Conservation (phyloP, 345 rosid species). For the Brassica napus region DNA sequence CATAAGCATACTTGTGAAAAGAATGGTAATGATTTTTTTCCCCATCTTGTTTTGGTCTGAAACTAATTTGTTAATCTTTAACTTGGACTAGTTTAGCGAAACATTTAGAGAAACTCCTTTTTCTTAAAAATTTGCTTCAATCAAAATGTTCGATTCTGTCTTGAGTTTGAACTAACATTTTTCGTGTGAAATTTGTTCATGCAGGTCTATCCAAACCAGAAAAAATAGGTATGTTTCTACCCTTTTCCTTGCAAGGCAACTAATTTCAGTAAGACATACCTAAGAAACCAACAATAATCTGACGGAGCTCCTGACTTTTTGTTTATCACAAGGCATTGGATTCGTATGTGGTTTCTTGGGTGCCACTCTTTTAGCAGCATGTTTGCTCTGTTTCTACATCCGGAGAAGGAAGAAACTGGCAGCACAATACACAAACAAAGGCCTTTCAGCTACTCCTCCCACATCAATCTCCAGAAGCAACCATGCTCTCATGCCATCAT, state of each 20-base stretch:
- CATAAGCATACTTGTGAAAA: slow-evolving; percentile 7
- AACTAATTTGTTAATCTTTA: neutral
- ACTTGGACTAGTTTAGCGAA: neutral
- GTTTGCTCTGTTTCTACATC: slow-evolving; percentile 14
- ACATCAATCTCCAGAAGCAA: slow-evolving; percentile 45
- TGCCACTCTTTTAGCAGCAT: slow-evolving; percentile 21
- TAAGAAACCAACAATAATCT: neutral
- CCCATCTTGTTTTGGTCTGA: neutral
- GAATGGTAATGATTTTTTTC: neutral
- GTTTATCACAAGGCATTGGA: slow-evolving; percentile 42
- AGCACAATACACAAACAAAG: slow-evolving; percentile 42
- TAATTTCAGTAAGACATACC: neutral
- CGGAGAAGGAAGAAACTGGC: slow-evolving; percentile 46
- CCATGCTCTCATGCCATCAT: slow-evolving; percentile 42
- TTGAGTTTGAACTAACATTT: slow-evolving; percentile 9
- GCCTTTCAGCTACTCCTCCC: slow-evolving; percentile 34
- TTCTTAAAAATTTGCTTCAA: neutral
- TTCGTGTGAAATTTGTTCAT: slow-evolving; percentile 2
- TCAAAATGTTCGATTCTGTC: neutral
- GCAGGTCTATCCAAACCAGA: neutral
- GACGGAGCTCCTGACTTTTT: neutral
- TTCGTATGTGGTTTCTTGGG: slow-evolving; percentile 41
- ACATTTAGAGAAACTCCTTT: neutral
- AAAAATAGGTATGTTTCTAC: slow-evolving; percentile 3
- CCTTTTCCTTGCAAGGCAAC: neutral